Evolutionary conservation across 2,329 filamentous ascomycete species (phyloP).

Genomic region (Fusarium agapanthi): DNA sequence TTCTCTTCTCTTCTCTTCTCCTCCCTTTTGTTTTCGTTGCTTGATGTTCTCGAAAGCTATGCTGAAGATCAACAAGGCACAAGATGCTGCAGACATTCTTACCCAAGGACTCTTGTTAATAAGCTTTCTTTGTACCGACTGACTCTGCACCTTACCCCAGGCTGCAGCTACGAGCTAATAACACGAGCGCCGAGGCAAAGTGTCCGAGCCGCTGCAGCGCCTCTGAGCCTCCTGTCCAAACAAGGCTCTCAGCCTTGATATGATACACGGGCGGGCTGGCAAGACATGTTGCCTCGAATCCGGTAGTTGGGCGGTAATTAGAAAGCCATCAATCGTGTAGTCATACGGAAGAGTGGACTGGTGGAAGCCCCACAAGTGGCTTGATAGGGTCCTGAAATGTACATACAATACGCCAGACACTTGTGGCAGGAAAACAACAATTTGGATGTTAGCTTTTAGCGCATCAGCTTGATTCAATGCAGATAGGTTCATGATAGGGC

Average conservation of each 20-base stretch:
- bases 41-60: neutral
- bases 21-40: neutral
- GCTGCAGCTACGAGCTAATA: conserved; percentile 17
- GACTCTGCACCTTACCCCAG: conserved; percentile 10
- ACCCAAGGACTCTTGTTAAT: neutral
- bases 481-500: conserved; percentile 17
- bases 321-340: conserved; percentile 32
- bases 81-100: neutral
- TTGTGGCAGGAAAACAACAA: conserved; percentile 18
- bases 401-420: neutral
- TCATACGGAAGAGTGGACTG: conserved; percentile 19
- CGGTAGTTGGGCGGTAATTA: conserved; percentile 32
- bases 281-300: conserved; percentile 25
- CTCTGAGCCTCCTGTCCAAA: neutral
- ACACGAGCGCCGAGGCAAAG: conserved; percentile 17
- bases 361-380: conserved; percentile 15
- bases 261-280: conserved; percentile 8
- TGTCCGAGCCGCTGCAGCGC: conserved; percentile 11
- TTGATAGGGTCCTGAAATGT: conserved; percentile 12
- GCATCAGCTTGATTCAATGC: conserved; percentile 14
- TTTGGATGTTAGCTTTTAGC: conserved; percentile 13
- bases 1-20: neutral
- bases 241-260: conserved; percentile 17
- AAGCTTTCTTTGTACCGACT: conserved; percentile 19
- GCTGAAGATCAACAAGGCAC: neutral